Evolutionary conservation across 2,329 filamentous ascomycete species (phyloP), one percentile per base, ranked within the genome.

Genomic region (Aspergillus piperis): DNA sequence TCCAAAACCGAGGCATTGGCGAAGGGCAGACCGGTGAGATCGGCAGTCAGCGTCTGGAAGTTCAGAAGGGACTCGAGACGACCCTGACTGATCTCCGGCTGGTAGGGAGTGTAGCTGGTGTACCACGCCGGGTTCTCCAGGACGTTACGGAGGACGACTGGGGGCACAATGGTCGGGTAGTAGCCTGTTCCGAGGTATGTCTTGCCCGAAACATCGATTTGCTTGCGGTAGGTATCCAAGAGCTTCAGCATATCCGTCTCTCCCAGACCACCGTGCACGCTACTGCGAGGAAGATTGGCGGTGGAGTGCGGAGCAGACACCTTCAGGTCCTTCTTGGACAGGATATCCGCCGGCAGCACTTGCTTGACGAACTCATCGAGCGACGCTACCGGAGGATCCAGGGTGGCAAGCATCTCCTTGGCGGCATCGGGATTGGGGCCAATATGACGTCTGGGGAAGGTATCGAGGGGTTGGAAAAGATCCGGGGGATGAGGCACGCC

Each of bases 101-200:
- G 94, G 78, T 97, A 98, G 15, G 94, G 94, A 0, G 94, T 97
- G 77, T 98, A 97, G 79, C 92, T 96, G 42, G 94, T 98, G 77
- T 98, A 98, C 94, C 94, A 98, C 8, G 89, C 92, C 5, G 94
- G 94, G 75, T 90, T 94, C 82, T 98, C 92, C 60, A 98, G 81
- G 4, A 98, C 84, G 74, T 97, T 97, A 67, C 93, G 85, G 82
- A 95, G 91, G 75, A 98, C 96, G 59, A 97, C 93, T 58, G 91
- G 86, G 4, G 94, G 94, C 0, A 91, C 89, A 67, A 89, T 85
- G n/a, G 92, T 94, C 38, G 87, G 89, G 66, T 94, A 92, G 82
- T 97, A 98, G 60, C 94, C 94, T 60, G 86, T 87, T 4, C 94
- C 94, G 66, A 96, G 93, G 72, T 94, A 90, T 71, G 86, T 73